A percentile compares a stretch with the other conserved stretches of the same genome.
These are phyloP conservation scores for Aleurites moluccanus DNA, from an alignment of 441 rosid genomes.

Conservation along the genomic window DNA sequence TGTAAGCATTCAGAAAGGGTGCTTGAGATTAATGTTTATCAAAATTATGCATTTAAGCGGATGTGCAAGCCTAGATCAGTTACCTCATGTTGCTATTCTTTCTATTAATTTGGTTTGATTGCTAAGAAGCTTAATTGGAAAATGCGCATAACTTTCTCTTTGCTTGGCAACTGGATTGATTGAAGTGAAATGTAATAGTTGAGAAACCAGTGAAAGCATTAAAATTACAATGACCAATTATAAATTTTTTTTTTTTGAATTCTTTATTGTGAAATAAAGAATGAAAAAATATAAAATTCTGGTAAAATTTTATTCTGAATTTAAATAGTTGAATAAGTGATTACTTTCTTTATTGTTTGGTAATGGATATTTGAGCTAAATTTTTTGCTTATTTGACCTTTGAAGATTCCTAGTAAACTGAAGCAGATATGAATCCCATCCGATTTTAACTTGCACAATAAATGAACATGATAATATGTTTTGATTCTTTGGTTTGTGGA, in stretches of 20 bases:
- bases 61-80: not conserved
- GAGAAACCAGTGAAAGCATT: not conserved
- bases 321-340: not conserved
- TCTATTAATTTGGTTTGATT: not conserved
- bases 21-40: not conserved
- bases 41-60: not conserved
- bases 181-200: not conserved
- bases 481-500: too few relatives aligned
- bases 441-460: not conserved
- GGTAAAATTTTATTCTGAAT: not conserved
- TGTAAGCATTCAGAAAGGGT: not conserved
- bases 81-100: not conserved
- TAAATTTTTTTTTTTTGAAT: not conserved
- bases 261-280: not conserved
- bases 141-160: not conserved
- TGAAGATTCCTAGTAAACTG: slow-evolving; percentile 1
- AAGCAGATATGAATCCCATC: not conserved
- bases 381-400: not conserved
- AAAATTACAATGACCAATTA: not conserved
- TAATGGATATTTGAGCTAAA: not conserved
- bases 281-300: not conserved
- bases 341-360: not conserved
- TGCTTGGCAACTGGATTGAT: not conserved
- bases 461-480: not conserved
- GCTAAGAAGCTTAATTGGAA: not conserved